Evolutionary conservation across 116 monocot species (phyloP), one percentile per base, ranked within the genome.

Genomic region (Zostera marina): DNA sequence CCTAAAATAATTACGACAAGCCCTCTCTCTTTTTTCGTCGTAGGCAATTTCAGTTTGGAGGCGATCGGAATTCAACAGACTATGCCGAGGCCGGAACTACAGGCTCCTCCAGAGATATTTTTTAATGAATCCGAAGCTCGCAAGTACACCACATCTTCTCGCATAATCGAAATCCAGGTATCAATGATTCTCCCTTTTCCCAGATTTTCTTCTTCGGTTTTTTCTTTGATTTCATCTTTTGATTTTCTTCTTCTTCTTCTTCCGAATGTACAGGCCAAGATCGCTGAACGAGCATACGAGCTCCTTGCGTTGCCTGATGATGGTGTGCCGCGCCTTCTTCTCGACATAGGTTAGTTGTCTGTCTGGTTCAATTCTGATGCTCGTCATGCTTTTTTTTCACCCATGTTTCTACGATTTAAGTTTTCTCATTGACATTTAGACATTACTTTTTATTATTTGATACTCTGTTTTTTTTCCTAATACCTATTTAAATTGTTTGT

Each of bases 121-220:
- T 96, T 85, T 76, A 79, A 83, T 47, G 89, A 85, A 3, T 19
- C 69, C 1, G 96, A 96, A 66, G 89, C 96, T 13, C 79, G 85
- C n/a, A 96, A 96, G 70, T 85, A 96, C 68, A 89, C 96, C 44
- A 85, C 89, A 23, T 96, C 90, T 20, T 96, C 90, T 41, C 89
- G 86, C 14, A 96, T 96, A 22, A 59, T 86, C 11, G 90, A 85
- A 66, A 86, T 96, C 66, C 96, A 96, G 69, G 96, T 85, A 54
- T 13, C 6, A 20, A 12, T 54, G 19, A 5, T 16, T 7, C 48
- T n/a, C 48, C 13, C 19, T 49, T 49, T 48, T 49, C 9, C 48
- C 19, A 49, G n/a, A 49, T 16, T 16, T 49, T 19, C 19, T 19
- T 49, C 17, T 49, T 49, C n/a, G 4, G 2, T 49, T n/a, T n/a